These are phyloP conservation scores for Penicillium sp. DNA, from an alignment of 2,329 filamentous ascomycete species.

Conservation along the genomic window DNA sequence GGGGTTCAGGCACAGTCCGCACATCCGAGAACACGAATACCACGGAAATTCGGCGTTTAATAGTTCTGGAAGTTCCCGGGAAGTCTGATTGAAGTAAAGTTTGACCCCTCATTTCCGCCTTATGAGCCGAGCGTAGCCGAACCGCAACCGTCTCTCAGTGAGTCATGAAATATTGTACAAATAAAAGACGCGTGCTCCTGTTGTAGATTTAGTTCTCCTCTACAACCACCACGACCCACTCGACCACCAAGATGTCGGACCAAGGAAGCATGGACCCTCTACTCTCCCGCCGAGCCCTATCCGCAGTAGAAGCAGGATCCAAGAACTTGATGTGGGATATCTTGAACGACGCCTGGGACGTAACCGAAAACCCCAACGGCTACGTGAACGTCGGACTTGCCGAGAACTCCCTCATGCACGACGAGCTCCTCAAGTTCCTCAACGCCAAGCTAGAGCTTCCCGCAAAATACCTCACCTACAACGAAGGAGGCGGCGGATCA, in stretches of 20 bases:
- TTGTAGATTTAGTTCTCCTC: neutral
- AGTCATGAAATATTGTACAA: too few relatives aligned
- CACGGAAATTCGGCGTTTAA: too few relatives aligned
- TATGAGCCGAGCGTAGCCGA: neutral
- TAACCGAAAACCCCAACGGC: conserved; percentile 37
- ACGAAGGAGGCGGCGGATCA: conserved; percentile 36
- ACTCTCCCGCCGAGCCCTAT: conserved; percentile 11
- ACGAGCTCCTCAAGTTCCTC: conserved; percentile 43
- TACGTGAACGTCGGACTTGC: conserved; percentile 54
- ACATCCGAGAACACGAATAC: too few relatives aligned
- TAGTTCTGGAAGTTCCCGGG: too few relatives aligned
- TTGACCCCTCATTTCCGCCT: neutral
- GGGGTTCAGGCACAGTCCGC: too few relatives aligned
- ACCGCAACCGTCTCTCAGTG: too few relatives aligned
- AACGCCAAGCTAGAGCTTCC: conserved; percentile 40
- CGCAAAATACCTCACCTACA: conserved; percentile 37
- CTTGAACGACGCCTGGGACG: conserved; percentile 47
- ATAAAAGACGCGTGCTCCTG: too few relatives aligned
- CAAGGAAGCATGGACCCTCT: neutral
- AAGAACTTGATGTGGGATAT: conserved; percentile 45
- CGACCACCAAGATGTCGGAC: neutral
- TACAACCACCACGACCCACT: neutral
- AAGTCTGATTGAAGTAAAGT: neutral
- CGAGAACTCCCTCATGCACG: conserved; percentile 56
- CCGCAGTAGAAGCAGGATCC: conserved; percentile 5